Evolutionary conservation across 1,284 basidiomycete species (phyloP).

Genomic region (Irpex sp.): DNA sequence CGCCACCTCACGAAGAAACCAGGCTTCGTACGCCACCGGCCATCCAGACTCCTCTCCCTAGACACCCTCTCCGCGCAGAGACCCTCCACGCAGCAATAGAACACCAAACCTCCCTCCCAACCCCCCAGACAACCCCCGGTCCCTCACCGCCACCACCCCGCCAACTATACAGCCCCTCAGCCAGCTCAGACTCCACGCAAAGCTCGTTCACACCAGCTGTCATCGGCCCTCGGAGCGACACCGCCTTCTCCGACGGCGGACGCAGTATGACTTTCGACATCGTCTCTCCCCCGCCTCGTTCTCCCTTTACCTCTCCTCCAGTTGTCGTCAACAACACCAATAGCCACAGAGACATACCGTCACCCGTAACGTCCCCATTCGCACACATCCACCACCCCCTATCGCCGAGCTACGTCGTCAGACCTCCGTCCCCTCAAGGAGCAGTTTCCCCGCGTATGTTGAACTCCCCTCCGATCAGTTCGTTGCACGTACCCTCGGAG

Average conservation of each 20-base stretch:
- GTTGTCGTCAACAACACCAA: slow-evolving; percentile 16
- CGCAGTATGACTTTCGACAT: slow-evolving; percentile 10
- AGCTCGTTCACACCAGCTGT: slow-evolving; percentile 21
- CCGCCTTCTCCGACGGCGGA: slow-evolving; percentile 7
- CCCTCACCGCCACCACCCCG: slow-evolving; percentile 3
- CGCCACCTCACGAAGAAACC: slow-evolving; percentile 22
- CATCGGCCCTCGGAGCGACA: slow-evolving; percentile 12
- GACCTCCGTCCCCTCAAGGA: slow-evolving; percentile 6
- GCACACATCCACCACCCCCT: slow-evolving; percentile 7
- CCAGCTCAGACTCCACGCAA: slow-evolving; percentile 15
- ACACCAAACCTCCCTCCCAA: not conserved
- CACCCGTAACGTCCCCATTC: slow-evolving; percentile 4
- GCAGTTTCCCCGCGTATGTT: slow-evolving; percentile 2
- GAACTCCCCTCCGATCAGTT: not conserved
- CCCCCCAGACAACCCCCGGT: not conserved
- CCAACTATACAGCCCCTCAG: slow-evolving; percentile 4
- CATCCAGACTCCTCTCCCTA: slow-evolving; percentile 7
- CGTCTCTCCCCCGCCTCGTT: slow-evolving; percentile 8
- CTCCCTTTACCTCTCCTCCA: slow-evolving; percentile 23
- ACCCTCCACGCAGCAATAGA: not conserved
- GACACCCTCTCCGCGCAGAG: slow-evolving; percentile 1
- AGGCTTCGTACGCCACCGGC: slow-evolving; percentile 11
- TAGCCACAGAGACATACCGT: not conserved
- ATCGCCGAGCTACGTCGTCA: slow-evolving; percentile 13
- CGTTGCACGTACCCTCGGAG: slow-evolving; percentile 18